phyloP scores from a whole-genome alignment of 2,329 filamentous ascomycete genomes.

The Penicillium sp. region DNA sequence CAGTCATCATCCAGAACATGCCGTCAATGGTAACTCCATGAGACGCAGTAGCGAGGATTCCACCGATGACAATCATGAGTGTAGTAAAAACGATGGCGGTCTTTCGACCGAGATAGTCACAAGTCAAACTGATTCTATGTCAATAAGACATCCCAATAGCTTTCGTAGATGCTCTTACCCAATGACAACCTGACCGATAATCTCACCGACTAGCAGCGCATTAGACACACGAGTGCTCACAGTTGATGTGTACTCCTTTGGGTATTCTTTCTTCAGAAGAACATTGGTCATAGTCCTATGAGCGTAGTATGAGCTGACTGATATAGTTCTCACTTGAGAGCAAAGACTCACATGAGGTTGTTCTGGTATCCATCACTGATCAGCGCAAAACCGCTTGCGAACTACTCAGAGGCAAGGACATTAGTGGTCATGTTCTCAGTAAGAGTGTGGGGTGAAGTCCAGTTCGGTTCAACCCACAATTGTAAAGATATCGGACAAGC shows the following conservation, averaged over 20 bases:
- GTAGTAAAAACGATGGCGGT: constrained; percentile 50
- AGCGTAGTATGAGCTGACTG: background rate
- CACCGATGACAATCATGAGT: constrained; percentile 48
- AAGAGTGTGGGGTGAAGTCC: background rate
- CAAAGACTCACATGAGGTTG: constrained; percentile 25
- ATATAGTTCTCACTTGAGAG: background rate
- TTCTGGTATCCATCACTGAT: constrained; percentile 35
- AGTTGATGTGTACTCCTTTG: constrained; percentile 24
- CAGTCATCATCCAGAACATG: constrained; percentile 55
- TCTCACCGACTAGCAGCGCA: constrained; percentile 28
- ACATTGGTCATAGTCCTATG: constrained; percentile 32
- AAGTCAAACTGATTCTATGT: constrained; percentile 32
- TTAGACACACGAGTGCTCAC: constrained; percentile 33
- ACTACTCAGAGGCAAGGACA: constrained; percentile 9
- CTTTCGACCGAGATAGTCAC: constrained; percentile 50
- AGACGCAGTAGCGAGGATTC: constrained; percentile 48
- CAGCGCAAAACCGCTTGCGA: constrained; percentile 30
- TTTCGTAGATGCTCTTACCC: constrained; percentile 17
- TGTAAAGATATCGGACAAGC: constrained; percentile 28
- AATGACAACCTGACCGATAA: constrained; percentile 28
- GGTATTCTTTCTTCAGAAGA: constrained; percentile 27
- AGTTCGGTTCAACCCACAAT: constrained; percentile 19
- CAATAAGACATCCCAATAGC: background rate
- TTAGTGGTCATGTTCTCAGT: background rate
- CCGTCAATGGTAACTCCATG: constrained; percentile 47